A percentile compares a stretch with the other conserved stretches of the same genome.
Conservation (phyloP, 2,329 filamentous ascomycete genomes). For the Leptographium galeiforme region DNA sequence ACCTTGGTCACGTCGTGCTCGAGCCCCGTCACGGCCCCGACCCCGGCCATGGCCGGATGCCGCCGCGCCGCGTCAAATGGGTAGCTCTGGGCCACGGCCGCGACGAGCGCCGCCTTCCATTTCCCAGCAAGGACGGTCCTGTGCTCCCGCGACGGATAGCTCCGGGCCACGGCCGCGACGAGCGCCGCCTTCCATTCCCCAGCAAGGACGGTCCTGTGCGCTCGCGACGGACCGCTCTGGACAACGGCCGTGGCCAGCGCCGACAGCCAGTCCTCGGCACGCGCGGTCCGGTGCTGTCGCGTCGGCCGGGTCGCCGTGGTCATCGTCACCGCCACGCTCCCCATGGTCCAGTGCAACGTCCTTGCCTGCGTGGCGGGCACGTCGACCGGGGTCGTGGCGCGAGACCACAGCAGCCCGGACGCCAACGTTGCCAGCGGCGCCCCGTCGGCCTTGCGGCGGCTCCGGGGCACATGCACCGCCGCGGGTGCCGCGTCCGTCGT, state of each 20-base stretch:
- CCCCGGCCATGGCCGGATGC: constrained; percentile 21
- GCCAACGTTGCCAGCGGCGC: background rate
- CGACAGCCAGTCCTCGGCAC: no score
- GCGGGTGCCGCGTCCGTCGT: constrained; percentile 8
- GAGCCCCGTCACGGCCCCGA: constrained; percentile 9
- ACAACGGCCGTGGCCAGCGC: no score
- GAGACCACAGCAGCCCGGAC: constrained; percentile 16
- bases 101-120: constrained; percentile 22
- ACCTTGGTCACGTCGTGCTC: constrained; percentile 16
- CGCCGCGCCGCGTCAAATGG: constrained; percentile 17
- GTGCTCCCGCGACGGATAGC: constrained; percentile 4
- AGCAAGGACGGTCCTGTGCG: no score
- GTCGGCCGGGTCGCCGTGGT: no score
- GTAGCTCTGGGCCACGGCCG: constrained; percentile 20
- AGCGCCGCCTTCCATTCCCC: no score
- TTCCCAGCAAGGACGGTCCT: constrained; percentile 11
- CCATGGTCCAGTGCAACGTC: no score
- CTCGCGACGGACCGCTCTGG: no score
- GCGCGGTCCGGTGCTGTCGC: no score
- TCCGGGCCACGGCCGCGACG: background rate
- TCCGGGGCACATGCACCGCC: constrained; percentile 17
- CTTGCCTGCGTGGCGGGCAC: background rate
- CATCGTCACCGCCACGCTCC: no score
- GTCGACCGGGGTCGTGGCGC: background rate
- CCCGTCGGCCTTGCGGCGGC: background rate